phyloP scores from a whole-genome alignment of 352 stramenopile genomes.

The Phytophthora brassicae region DNA sequence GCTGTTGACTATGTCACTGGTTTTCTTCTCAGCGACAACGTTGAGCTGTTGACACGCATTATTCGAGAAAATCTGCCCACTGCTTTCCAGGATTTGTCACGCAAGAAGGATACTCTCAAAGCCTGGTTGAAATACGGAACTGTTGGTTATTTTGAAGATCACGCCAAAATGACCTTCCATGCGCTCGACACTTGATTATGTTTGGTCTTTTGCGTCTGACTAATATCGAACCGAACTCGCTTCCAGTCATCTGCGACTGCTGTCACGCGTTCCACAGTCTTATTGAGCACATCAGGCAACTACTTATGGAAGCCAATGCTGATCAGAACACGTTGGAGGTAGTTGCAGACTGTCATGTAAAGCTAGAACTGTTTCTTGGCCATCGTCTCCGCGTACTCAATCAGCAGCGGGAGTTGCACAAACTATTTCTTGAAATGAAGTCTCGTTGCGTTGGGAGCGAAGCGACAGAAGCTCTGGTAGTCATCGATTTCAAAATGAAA shows the following conservation, averaged over 20 bases:
- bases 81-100: neutral
- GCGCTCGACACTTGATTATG: neutral
- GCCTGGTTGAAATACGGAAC: neutral
- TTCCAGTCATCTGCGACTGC: too few species aligned
- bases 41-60: neutral
- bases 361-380: constrained; percentile 11
- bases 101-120: neutral
- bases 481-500: constrained; percentile 21
- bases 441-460: neutral
- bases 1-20: neutral
- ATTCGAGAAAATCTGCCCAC: neutral
- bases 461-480: constrained; percentile 11
- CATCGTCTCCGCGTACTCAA: constrained; percentile 12
- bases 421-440: constrained; percentile 7
- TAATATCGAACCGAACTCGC: too few species aligned
- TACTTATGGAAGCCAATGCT: too few species aligned
- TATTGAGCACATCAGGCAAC: too few species aligned
- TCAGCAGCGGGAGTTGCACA: constrained; percentile 3
- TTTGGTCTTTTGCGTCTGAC: neutral
- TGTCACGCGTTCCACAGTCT: too few species aligned
- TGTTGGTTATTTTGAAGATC: neutral
- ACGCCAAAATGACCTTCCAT: neutral
- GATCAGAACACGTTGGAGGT: too few species aligned
- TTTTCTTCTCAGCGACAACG: neutral
- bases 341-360: neutral